Evolutionary conservation across 345 rosid species (phyloP).

Genomic region (Populus tremula): DNA sequence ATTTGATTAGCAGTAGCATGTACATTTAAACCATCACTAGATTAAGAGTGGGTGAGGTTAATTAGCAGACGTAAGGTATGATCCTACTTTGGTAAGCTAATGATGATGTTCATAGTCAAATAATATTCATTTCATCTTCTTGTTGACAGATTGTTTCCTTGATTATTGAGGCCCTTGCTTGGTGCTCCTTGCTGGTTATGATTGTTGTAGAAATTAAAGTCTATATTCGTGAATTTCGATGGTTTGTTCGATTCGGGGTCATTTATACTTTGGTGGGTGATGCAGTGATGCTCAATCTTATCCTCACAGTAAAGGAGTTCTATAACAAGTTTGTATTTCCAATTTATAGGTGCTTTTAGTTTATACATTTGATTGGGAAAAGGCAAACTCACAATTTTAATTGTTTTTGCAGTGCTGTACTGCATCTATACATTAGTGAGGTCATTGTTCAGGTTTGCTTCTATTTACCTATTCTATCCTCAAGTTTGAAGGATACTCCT

Average conservation of each 20-base stretch:
- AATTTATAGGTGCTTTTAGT: not conserved
- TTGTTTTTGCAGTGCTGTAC: conserved; percentile 56
- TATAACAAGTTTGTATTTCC: conserved; percentile 53
- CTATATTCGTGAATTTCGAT: conserved; percentile 76
- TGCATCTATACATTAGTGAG: conserved; percentile 79
- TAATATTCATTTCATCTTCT: not conserved
- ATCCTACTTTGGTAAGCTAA: not conserved
- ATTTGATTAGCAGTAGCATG: no score
- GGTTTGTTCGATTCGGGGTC: conserved; percentile 87
- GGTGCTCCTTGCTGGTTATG: conserved; percentile 81
- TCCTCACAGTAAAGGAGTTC: conserved; percentile 67
- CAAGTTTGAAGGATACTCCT: not conserved
- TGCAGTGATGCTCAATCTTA: conserved; percentile 75
- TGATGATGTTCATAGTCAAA: not conserved
- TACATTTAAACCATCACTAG: not conserved
- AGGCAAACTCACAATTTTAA: conserved; percentile 27
- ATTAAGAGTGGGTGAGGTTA: not conserved
- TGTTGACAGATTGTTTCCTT: conserved; percentile 63
- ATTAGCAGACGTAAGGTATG: not conserved
- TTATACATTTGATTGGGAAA: not conserved
- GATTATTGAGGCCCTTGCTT: conserved; percentile 67
- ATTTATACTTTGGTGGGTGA: conserved; percentile 78
- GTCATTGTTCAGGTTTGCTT: conserved; percentile 69
- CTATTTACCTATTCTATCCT: not conserved
- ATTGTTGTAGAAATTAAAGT: conserved; percentile 70